Evolutionary conservation across 106 monocot genomes (phyloP), one percentile per base, ranked within the genome.

Genomic region (Cymbidium sinense): DNA sequence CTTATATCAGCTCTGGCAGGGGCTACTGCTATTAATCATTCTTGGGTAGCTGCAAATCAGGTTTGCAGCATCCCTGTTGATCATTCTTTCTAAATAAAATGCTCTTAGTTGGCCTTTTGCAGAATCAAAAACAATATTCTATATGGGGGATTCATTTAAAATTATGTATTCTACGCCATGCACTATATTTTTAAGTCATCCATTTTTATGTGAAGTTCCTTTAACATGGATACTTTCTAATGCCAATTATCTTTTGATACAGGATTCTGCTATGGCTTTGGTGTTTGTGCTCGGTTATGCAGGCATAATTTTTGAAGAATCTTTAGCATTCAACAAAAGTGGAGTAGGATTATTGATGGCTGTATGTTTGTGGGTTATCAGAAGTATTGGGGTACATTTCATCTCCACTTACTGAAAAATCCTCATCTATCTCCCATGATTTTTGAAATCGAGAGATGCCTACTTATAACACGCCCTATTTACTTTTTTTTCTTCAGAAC

Each of bases 41-140:
- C 98, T 8, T 98, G 94, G 98, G 98, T 98, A 34, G 98, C 90
- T 82, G 90, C 84, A 76, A 92, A 98, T 87, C 98, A 98, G 92
- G 98, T 98, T 64, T 10, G 30, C 30, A 70, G 5, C 18, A 82
- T 2, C 23, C 75, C 47, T 29, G 11, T 43, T 50, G 2, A 29
- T 11, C 30, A 34, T 51, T 10, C 3, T 67, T 52, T 69, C 74
- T 7, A 7, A 13, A 15, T 21, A 77, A 31, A 19, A 8, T 43
- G 43, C 33, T 5, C 76, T 29, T n/a, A n/a, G 15, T 39, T 72
- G 13, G 15, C 12, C 31, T 72, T 36, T 18, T 72, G 5, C 20
- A n/a, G 20, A 39, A 21, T 69, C 34, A 37, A 20, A 37, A 39
- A 72, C 39, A 12, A 37, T 34, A 13, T 69, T 11, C 31, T 33